Base-by-base conservation (phyloP, 2,329 filamentous ascomycete genomes). In the Ceratocystis diversiconidia region DNA sequence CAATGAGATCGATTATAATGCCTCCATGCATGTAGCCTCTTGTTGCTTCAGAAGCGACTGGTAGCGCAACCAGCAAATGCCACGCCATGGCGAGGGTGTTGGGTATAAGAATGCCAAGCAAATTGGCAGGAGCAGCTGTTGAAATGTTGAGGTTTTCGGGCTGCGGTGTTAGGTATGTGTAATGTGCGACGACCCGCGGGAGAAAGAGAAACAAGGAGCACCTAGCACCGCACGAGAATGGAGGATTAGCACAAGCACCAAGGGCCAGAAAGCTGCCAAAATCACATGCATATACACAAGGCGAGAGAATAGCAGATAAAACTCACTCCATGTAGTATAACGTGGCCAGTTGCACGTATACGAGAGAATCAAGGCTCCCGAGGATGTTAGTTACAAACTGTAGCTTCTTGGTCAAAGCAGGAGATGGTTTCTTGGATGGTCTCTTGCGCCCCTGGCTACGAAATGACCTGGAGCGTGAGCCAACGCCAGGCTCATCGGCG, bases 301-400 rank as follows among this genome's bases (percentile, higher is more conserved):
- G 12, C 36, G 36, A 41, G 36, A 15, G 43, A 8, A 17, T 12
- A 46, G 25, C 10, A 32, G 30, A 22, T 22, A 52, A 52, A n/a
- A 72, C 80, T 65, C 77, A 88, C 85, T 88, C 85, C 81, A 88
- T 84, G 73, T 87, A 88, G 72, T 88, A 88, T 70, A 88, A 70
- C 55, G 81, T 79, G 71, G 82, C 85, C 66, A 88, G 76, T 75
- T 88, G 84, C 50, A 80, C 82, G 72, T 85, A 85, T 61, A 86
- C 80, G 59, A 87, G 71, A 70, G 81, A 79, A 75, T 88, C 85
- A 67, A 88, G 76, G 68, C 79, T 82, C 70, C 78, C 77, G 70
- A 85, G 80, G 68, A 88, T 76, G 69, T 85, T 80, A 50, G 78
- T 82, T 70, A 86, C 74, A 71, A 86, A 85, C 69, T 82, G 75